Evolutionary conservation across 306 rosid genomes (phyloP).

Genomic region (Dryas alaskensis): DNA sequence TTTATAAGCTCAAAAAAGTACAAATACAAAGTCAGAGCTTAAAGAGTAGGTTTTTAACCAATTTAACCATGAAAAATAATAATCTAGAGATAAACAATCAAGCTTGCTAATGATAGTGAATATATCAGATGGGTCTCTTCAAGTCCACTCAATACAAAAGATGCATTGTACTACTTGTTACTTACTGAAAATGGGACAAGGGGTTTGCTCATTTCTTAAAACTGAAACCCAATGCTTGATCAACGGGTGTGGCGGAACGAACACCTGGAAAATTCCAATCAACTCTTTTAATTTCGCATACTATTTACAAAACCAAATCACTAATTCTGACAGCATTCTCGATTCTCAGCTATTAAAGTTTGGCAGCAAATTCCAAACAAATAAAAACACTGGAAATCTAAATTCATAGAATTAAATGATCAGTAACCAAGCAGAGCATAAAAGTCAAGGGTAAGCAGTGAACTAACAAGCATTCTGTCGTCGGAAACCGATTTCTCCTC

Average conservation of each 20-base stretch:
- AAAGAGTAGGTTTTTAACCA: neutral
- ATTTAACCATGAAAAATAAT: neutral
- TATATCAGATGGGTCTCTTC: too few species aligned
- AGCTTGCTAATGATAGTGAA: neutral
- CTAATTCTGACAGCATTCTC: neutral
- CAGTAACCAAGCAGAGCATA: conserved; percentile 5
- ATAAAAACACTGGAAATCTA: neutral
- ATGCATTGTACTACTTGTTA: neutral
- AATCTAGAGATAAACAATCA: neutral
- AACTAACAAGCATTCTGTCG: conserved; percentile 80
- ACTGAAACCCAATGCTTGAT: conserved; percentile 98
- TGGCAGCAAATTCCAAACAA: neutral
- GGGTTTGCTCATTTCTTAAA: conserved; percentile 87
- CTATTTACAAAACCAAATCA: neutral
- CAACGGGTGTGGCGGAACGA: conserved; percentile 88
- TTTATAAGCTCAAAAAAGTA: neutral
- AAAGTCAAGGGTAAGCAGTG: neutral
- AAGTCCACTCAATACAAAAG: neutral
- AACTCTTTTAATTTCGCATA: conserved; percentile 11
- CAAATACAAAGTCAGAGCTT: neutral
- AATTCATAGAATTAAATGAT: neutral
- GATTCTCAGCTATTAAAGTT: neutral
- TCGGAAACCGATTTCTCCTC: conserved; percentile 57
- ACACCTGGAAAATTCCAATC: conserved; percentile 50
- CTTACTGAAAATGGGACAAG: conserved; percentile 84